A percentile compares a stretch with the other conserved stretches of the same genome.
Evolutionary conservation across 768 basidiomycete genomes (phyloP).

Genomic region (Agaricus blazei): DNA sequence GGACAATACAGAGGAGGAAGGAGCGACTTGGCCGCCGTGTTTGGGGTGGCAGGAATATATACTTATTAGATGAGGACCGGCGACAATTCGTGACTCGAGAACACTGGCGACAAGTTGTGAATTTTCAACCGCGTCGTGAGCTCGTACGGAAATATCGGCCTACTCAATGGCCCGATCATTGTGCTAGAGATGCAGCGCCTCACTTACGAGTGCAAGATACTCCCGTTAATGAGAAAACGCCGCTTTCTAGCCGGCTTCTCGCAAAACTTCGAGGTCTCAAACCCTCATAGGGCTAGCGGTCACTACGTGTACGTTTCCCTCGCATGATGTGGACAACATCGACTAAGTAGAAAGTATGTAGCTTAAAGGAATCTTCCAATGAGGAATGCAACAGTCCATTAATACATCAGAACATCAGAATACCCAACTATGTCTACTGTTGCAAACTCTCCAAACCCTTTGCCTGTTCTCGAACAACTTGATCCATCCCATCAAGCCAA

Average conservation of each 20-base stretch:
- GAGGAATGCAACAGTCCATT: background rate
- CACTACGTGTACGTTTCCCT: background rate
- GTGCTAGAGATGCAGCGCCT: background rate
- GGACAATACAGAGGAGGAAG: slow-evolving; percentile 59
- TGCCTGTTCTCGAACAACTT: slow-evolving; percentile 57
- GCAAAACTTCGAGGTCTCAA: background rate
- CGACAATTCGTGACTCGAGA: slow-evolving; percentile 33
- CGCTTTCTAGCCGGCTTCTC: background rate
- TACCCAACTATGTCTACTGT: background rate
- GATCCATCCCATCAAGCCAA: slow-evolving; percentile 87
- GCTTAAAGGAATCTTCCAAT: too few species aligned
- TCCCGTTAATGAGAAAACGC: background rate
- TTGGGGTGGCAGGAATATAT: slow-evolving; percentile 57
- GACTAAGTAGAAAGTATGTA: too few species aligned
- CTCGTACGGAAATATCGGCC: background rate
- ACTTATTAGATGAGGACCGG: slow-evolving; percentile 27
- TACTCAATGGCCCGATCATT: background rate
- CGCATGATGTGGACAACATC: too few species aligned
- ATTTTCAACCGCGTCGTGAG: slow-evolving; percentile 30
- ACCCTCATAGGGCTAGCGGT: background rate
- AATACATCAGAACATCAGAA: background rate
- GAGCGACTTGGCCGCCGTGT: slow-evolving; percentile 77
- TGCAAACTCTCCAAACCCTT: slow-evolving; percentile 36
- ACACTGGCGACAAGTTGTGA: slow-evolving; percentile 47
- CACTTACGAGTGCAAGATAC: background rate